Evolutionary conservation across 805 yeast genomes (phyloP), one percentile per base, ranked within the genome.

Genomic region (Metschnikowia amazonensis): DNA sequence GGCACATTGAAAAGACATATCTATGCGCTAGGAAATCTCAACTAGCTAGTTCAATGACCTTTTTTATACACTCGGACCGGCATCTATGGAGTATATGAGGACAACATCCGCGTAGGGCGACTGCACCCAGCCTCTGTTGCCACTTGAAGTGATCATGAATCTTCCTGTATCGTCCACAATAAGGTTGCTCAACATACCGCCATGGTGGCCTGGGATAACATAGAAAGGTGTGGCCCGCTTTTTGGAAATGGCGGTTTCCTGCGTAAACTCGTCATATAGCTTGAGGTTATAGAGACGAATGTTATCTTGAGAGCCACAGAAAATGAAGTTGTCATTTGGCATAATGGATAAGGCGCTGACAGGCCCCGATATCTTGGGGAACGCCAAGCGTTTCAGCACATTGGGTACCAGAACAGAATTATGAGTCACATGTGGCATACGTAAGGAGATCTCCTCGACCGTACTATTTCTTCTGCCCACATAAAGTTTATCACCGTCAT

Each of bases 151-250:
- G 5, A 92, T 77, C 84, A 94, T 74, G 62, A 86, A 94, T 50
- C 94, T 69, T 32, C 95, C 88, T 1, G 94, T 84, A 25, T 92
- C 92, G 63, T 92, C 98, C 18, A 90, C 83, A 44, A 79, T 73
- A 51, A 94, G 68, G 43, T 81, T 80, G 39, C 95, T 85, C 28
- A 94, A 69, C 2, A 81, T 79, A 23, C 97, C 96, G 40, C 99
- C 98, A 59, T 88, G 96, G 63, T 94, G 98, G 0, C 99, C 98
- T 0, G 99, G 97, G 9, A 94, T 77, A 55, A 95, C 90, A 62
- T 84, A 75, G 60, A 92, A 94, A 14, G 97, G 97, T 7, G 84
- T 74, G 23, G 74, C 76, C 35, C 67, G 66, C 46, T 57, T 67
- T 49, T 63, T 67, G 60, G 74, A 43, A 50, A 64, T 48, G 13